Conservation (phyloP, 108 stramenopile species). For the Fistulifera pelliculosa region DNA sequence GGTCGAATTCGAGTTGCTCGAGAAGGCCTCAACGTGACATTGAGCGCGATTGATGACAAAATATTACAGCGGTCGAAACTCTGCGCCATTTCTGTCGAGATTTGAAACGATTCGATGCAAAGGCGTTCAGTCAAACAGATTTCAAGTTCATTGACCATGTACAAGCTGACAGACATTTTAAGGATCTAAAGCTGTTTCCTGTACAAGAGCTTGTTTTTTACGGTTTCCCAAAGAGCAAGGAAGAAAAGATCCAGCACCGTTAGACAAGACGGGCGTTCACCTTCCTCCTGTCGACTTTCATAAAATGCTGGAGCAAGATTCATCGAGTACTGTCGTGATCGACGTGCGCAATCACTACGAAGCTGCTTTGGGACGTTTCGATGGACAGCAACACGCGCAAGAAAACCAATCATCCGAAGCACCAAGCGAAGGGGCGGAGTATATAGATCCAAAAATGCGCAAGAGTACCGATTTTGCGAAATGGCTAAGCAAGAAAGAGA, state of each 20-base stretch:
- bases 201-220: conserved; percentile 90
- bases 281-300: conserved; percentile 81
- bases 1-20: conserved; percentile 72
- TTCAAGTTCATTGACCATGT: conserved; percentile 80
- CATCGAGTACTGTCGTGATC: conserved; percentile 70
- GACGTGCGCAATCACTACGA: conserved; percentile 85
- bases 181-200: conserved; percentile 79
- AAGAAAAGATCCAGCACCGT: conserved; percentile 25
- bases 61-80: conserved; percentile 29
- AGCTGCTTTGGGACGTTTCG: conserved; percentile 76
- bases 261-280: conserved; percentile 56
- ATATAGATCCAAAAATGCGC: conserved; percentile 85
- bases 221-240: conserved; percentile 40
- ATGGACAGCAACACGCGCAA: conserved; percentile 30
- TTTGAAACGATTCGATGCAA: conserved; percentile 45
- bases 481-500: conserved; percentile 63
- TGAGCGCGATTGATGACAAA: conserved; percentile 45
- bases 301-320: conserved; percentile 51
- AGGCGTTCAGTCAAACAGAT: conserved; percentile 55
- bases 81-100: conserved; percentile 61
- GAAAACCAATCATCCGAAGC: conserved; percentile 4
- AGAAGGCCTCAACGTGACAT: conserved; percentile 77
- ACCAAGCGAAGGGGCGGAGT: conserved; percentile 41
- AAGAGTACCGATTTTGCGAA: conserved; percentile 79
- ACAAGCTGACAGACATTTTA: conserved; percentile 74